phyloP scores from a whole-genome alignment of 371 early-diverging fungal genomes.

The Rhizopus microsporus region DNA sequence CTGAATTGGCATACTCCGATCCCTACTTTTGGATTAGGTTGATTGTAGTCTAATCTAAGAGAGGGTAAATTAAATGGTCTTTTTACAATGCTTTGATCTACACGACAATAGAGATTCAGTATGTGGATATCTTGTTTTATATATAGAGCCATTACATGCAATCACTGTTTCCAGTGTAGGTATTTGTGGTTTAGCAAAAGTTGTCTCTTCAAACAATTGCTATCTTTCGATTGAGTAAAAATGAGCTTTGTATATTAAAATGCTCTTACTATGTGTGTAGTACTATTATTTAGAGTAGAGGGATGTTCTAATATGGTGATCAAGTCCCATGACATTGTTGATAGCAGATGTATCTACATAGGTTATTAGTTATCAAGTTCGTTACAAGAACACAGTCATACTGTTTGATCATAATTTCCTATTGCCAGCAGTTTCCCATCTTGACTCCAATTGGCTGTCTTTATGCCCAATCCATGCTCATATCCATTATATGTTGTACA shows the following conservation, averaged over 20 bases:
- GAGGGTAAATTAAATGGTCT: slow-evolving; percentile 48
- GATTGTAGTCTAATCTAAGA: slow-evolving; percentile 57
- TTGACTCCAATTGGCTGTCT: slow-evolving; percentile 73
- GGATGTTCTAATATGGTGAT: slow-evolving; percentile 29
- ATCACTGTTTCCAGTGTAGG: background rate
- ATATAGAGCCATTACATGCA: background rate
- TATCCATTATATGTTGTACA: slow-evolving; percentile 54
- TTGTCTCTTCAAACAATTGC: background rate
- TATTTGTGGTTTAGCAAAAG: background rate
- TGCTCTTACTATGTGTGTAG: background rate
- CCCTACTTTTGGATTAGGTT: slow-evolving; percentile 61
- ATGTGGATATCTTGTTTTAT: background rate
- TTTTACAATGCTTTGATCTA: slow-evolving; percentile 10
- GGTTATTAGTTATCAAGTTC: slow-evolving; percentile 21
- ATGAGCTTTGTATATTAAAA: background rate
- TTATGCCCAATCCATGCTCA: slow-evolving; percentile 73
- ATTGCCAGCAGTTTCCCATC: slow-evolving; percentile 75
- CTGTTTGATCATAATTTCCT: slow-evolving; percentile 77
- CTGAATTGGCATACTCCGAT: slow-evolving; percentile 63
- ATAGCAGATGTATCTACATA: slow-evolving; percentile 32
- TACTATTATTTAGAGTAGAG: background rate
- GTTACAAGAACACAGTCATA: slow-evolving; percentile 20
- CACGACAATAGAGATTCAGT: background rate
- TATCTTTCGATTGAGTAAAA: background rate
- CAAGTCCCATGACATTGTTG: slow-evolving; percentile 30